Evolutionary conservation across 306 rosid species (phyloP).

Genomic region (Albizia julibrissin): DNA sequence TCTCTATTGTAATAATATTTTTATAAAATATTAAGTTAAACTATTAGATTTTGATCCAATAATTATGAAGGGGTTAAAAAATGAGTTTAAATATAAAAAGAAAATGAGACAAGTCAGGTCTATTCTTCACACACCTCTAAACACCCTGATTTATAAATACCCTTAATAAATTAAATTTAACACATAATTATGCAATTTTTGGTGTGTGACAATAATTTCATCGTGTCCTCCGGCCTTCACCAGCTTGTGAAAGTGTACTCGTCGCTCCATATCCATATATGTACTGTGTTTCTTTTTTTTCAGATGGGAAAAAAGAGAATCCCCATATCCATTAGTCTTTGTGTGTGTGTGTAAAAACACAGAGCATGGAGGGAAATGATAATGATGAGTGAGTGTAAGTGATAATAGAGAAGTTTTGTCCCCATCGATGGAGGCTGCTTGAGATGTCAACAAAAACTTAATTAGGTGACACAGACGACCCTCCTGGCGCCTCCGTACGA

Average conservation of each 20-base stretch:
- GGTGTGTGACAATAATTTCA: neutral
- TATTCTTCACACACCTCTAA: neutral
- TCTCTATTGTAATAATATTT: too few relatives aligned
- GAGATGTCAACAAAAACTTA: constrained; percentile 34
- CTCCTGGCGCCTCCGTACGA: constrained; percentile 4
- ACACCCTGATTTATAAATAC: neutral
- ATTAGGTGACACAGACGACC: constrained; percentile 11
- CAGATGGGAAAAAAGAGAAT: neutral
- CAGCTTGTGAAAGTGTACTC: neutral
- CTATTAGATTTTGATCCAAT: too few relatives aligned
- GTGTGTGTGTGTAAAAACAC: neutral
- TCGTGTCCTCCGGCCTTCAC: neutral
- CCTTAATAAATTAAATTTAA: neutral
- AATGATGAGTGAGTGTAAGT: neutral
- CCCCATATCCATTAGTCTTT: neutral
- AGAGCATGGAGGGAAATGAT: neutral
- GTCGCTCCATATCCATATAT: neutral
- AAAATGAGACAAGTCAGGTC: too few relatives aligned
- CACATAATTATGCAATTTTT: neutral
- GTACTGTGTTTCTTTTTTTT: neutral
- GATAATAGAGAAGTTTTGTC: neutral
- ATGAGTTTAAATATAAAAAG: too few relatives aligned
- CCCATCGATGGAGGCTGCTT: neutral
- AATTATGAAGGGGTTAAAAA: too few relatives aligned
- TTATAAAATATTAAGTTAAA: too few relatives aligned